phyloP scores from a whole-genome alignment of 225 moss, liverwort and hornwort species.

The Sphagnum tenellum region DNA sequence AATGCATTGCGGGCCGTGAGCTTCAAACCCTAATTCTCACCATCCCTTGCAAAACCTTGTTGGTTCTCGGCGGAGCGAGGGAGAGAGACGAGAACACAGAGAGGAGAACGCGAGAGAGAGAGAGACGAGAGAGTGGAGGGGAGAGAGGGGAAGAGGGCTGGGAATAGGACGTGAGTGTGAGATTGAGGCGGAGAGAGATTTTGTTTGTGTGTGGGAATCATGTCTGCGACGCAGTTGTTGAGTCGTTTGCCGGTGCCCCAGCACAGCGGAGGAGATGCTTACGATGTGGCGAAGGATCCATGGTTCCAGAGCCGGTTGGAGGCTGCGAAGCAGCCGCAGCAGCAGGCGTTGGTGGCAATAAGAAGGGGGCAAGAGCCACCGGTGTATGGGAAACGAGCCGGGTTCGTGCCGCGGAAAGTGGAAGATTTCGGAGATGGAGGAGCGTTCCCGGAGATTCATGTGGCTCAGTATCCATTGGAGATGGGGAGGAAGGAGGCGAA shows the following conservation, averaged over 20 bases:
- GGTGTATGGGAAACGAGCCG: slow-evolving; percentile 69
- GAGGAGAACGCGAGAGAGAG: too few relatives aligned
- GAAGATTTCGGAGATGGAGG: slow-evolving; percentile 99
- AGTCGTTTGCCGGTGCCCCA: slow-evolving; percentile 74
- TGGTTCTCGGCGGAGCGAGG: too few relatives aligned
- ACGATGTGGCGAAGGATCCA: slow-evolving; percentile 76
- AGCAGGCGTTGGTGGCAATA: slow-evolving; percentile 14
- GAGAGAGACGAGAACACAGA: too few relatives aligned
- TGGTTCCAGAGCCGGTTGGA: slow-evolving; percentile 90
- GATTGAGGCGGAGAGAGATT: too few relatives aligned
- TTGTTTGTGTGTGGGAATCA: slow-evolving; percentile 2
- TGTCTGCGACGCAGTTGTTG: slow-evolving; percentile 74
- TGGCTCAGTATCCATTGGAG: slow-evolving; percentile 84
- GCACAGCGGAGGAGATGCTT: slow-evolving; percentile 35
- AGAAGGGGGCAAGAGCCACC: slow-evolving; percentile 29
- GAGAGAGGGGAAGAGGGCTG: too few relatives aligned
- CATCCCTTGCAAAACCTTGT: too few relatives aligned
- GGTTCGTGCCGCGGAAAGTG: slow-evolving; percentile 84
- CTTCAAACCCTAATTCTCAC: too few relatives aligned
- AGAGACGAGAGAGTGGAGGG: too few relatives aligned
- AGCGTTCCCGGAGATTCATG: slow-evolving; percentile 96
- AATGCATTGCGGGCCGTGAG: too few relatives aligned
- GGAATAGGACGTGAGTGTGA: too few relatives aligned
- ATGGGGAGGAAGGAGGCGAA: slow-evolving; percentile 85
- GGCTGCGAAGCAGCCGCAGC: slow-evolving; percentile 34